These are phyloP conservation scores for Cymbopogon citratus DNA, from an alignment of 176 grass and related monocot species.

Conservation along the genomic window DNA sequence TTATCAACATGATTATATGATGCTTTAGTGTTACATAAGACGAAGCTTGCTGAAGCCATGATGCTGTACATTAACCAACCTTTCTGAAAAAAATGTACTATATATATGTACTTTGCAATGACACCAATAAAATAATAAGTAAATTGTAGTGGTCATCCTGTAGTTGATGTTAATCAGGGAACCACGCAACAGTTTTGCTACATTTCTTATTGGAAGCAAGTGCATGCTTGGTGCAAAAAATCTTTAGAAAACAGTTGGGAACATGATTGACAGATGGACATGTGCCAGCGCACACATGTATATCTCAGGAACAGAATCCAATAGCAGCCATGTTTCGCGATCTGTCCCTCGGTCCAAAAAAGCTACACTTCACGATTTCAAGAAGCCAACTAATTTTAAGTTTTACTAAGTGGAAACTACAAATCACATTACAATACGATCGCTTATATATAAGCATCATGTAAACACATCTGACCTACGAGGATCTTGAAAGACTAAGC, in stretches of 20 bases:
- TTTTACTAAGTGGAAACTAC: too few relatives aligned
- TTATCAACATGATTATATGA: background rate
- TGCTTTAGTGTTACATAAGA: conserved; percentile 8
- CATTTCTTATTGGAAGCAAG: conserved; percentile 14
- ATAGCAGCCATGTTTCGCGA: background rate
- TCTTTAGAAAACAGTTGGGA: conserved; percentile 16
- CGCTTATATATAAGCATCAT: too few relatives aligned
- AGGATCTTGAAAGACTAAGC: too few relatives aligned
- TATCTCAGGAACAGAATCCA: background rate
- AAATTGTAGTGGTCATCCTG: background rate
- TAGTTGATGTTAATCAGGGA: conserved; percentile 17
- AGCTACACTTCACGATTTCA: background rate
- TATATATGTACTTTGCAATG: background rate
- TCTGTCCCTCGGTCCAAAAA: background rate
- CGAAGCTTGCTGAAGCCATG: background rate
- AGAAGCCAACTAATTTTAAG: background rate
- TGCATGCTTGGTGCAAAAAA: conserved; percentile 2
- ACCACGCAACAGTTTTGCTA: background rate
- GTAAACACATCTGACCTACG: too few relatives aligned
- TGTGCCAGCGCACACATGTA: background rate
- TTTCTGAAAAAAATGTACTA: background rate
- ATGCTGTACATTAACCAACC: background rate
- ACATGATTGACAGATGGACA: background rate
- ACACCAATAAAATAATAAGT: background rate
- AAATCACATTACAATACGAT: too few relatives aligned